Evolutionary conservation across 352 stramenopile genomes (phyloP), one percentile per base, ranked within the genome.

Genomic region (Globisporangium cederbergense): DNA sequence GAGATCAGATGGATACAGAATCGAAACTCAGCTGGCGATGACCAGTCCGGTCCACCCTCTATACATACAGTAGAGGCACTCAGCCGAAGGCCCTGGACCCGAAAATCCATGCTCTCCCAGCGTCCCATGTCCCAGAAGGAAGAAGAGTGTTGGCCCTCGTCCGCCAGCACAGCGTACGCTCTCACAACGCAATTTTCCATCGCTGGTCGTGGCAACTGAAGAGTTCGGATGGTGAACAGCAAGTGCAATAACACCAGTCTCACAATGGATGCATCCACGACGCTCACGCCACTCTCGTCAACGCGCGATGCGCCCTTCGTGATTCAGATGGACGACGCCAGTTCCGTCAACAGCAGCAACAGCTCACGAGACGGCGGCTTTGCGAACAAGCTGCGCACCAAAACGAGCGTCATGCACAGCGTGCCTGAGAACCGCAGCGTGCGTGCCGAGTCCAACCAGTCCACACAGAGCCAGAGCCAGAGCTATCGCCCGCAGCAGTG

Each of bases 371-470:
- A 52, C 10, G 34, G 9, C 58, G 34, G 9, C 58, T 64, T 57
- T 20, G 28, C 45, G 1, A 6, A 64, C 40, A 68, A 68, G 28
- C 20, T 68, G 9, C 57, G 40, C 4, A 36, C 43, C 55, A 68
- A 68, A 38, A 64, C 57, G 13, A 22, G 32, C 8, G 30, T 56
- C 4, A 38, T 68, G 36, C 56, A 64, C 43, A 58, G 45, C 34
- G 45, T 67, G 0, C 53, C 62, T 3, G 62, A 67, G 38, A 36
- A n/a, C 11, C 62, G 62, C 43, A 62, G 54, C 43, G 9, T 62
- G 34, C 62, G 62, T 53, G 45, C 43, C 43, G 62, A 61, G 32
- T 66, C 61, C 51, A 60, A 49, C 36, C 40, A 61, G 43, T 62
- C 62, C 22, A 61, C 62, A 6, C 62, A 67, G 34, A 62, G 51